phyloP scores from a whole-genome alignment of 371 early-diverging fungal genomes.

The Coemansia sp. region DNA sequence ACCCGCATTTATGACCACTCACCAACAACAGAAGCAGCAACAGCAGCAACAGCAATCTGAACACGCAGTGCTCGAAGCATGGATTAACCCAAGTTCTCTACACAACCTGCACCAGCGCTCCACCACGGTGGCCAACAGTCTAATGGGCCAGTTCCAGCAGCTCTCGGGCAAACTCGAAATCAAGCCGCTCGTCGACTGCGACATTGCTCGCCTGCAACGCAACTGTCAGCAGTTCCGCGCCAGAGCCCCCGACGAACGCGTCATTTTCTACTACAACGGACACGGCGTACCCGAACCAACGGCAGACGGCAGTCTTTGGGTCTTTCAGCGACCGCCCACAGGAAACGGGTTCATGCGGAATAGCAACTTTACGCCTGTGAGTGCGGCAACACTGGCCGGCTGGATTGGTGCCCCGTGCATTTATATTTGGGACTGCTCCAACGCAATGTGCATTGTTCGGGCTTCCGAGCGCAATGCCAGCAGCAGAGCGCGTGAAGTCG shows the following conservation, averaged over 20 bases:
- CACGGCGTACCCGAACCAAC: conserved; percentile 97
- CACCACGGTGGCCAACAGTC: conserved; percentile 80
- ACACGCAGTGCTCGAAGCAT: conserved; percentile 91
- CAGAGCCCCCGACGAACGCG: conserved; percentile 87
- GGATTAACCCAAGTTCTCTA: conserved; percentile 82
- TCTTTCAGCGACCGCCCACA: conserved; percentile 77
- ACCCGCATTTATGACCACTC: too few species aligned
- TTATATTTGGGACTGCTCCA: conserved; percentile 94
- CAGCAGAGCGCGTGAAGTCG: conserved; percentile 73
- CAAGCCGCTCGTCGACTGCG: conserved; percentile 83
- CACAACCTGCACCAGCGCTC: conserved; percentile 51
- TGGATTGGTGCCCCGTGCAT: conserved; percentile 95
- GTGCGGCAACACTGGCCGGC: conserved; percentile 80
- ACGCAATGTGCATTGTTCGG: conserved; percentile 86
- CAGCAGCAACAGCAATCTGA: conserved; percentile 80
- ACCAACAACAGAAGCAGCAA: conserved; percentile 77
- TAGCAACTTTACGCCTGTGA: conserved; percentile 94
- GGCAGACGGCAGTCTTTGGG: conserved; percentile 94
- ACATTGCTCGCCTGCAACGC: conserved; percentile 87
- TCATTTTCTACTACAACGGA: conserved; percentile 97
- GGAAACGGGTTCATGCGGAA: conserved; percentile 68
- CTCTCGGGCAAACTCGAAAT: conserved; percentile 85
- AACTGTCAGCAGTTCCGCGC: conserved; percentile 78
- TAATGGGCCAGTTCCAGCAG: conserved; percentile 85
- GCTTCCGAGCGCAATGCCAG: conserved; percentile 87